Conservation (phyloP, 2,329 filamentous ascomycete genomes). For the Diplodia seriata region DNA sequence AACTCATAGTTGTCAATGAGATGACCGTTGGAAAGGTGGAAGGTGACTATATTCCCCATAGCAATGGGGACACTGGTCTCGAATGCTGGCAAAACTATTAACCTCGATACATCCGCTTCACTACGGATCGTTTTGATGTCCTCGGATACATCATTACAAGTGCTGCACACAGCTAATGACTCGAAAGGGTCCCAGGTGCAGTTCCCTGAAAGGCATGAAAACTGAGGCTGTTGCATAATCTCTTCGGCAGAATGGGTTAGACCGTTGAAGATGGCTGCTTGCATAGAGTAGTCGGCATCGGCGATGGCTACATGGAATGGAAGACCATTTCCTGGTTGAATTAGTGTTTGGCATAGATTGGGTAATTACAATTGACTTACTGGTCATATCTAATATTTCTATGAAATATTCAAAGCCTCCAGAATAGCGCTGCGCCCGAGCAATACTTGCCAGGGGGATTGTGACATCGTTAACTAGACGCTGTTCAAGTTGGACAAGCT, state of each 20-base stretch:
- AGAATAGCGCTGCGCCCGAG: not conserved
- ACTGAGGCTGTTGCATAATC: not conserved
- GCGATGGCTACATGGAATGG: not conserved
- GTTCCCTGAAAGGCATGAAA: not conserved
- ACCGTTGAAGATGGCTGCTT: not conserved
- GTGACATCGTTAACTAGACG: no score
- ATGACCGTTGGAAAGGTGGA: not conserved
- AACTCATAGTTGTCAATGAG: not conserved
- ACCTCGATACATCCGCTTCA: no score
- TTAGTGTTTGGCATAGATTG: not conserved
- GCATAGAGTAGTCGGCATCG: not conserved
- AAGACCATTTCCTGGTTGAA: not conserved
- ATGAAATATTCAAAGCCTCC: not conserved
- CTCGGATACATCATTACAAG: not conserved
- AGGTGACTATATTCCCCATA: no score
- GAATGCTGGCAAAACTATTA: no score
- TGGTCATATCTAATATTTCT: not conserved
- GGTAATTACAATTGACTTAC: not conserved
- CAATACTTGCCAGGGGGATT: not conserved
- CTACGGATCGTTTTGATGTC: no score
- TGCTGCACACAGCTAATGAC: conserved; percentile 1
- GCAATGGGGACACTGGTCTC: no score
- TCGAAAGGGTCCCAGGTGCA: conserved; percentile 5
- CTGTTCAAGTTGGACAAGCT: not conserved
- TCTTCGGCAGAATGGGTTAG: not conserved